A percentile compares a stretch with the other conserved stretches of the same genome.
Conservation (phyloP, 2,329 filamentous ascomycete genomes). For the Zymoseptoria ardabiliae region DNA sequence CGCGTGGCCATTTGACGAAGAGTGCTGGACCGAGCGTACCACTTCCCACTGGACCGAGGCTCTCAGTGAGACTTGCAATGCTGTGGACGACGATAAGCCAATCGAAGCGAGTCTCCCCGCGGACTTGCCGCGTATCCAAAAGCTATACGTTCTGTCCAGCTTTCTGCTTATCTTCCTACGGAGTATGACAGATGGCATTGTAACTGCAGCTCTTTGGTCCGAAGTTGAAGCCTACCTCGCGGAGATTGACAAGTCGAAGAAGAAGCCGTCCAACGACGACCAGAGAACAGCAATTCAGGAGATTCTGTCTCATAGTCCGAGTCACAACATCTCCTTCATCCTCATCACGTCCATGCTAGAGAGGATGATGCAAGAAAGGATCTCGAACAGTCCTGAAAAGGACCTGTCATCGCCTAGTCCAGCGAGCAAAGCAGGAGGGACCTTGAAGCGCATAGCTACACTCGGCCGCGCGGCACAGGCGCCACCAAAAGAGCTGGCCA, state of each 20-base stretch:
- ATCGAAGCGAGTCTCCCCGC: slow-evolving; percentile 56
- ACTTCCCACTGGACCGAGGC: slow-evolving; percentile 37
- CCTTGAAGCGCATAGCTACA: slow-evolving; percentile 29
- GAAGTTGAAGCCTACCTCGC: slow-evolving; percentile 55
- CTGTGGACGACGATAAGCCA: slow-evolving; percentile 63
- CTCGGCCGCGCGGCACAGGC: slow-evolving; percentile 45
- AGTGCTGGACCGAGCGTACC: slow-evolving; percentile 40
- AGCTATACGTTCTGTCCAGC: slow-evolving; percentile 67
- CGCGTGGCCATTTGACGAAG: slow-evolving; percentile 54
- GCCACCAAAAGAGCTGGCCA: slow-evolving; percentile 35
- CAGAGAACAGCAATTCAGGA: slow-evolving; percentile 61
- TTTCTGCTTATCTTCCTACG: slow-evolving; percentile 66
- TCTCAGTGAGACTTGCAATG: slow-evolving; percentile 47
- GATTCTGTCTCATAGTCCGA: slow-evolving; percentile 60
- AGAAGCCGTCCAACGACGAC: slow-evolving; percentile 45
- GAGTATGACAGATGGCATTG: slow-evolving; percentile 70
- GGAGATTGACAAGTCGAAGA: slow-evolving; percentile 42
- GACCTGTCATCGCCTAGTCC: slow-evolving; percentile 25
- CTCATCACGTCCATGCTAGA: slow-evolving; percentile 74
- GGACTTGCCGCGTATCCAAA: slow-evolving; percentile 56
- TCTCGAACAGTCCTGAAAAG: not conserved
- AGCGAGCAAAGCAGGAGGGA: slow-evolving; percentile 25
- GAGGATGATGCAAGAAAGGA: slow-evolving; percentile 47
- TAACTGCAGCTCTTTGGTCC: slow-evolving; percentile 64
- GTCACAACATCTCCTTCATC: slow-evolving; percentile 83